A percentile compares a stretch with the other conserved stretches of the same genome.
Evolutionary conservation across 2,329 filamentous ascomycete genomes (phyloP).

Genomic region (Calonectria naviculata): DNA sequence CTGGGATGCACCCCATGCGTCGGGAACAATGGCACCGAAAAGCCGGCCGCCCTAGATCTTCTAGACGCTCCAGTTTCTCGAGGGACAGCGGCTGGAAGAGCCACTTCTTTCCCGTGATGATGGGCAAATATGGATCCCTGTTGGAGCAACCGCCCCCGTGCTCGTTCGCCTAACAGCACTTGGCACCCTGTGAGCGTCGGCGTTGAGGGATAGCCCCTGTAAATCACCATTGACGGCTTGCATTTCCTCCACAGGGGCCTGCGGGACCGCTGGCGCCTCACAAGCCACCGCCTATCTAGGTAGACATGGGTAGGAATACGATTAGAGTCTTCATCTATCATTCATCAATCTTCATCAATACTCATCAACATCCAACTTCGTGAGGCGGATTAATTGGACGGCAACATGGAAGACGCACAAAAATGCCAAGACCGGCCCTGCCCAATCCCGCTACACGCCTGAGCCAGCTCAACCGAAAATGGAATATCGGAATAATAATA

Average conservation of each 20-base stretch:
- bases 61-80: background rate
- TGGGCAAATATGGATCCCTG: background rate
- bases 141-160: background rate
- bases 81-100: background rate
- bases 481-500: background rate
- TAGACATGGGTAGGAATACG: background rate
- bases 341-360: background rate
- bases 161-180: background rate
- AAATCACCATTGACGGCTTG: background rate
- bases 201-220: background rate
- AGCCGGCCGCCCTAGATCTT: background rate
- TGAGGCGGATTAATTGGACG: background rate
- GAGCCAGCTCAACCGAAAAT: too few relatives aligned
- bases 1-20: background rate
- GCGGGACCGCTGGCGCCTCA: background rate
- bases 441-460: too few relatives aligned
- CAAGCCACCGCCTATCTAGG: background rate
- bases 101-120: background rate
- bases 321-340: background rate
- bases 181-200: background rate
- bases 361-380: background rate
- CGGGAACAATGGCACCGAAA: background rate
- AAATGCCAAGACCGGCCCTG: too few relatives aligned
- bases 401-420: background rate
- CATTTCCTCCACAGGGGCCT: background rate